phyloP scores from a whole-genome alignment of 257 asterid species.

The Rubia yunnanensis region DNA sequence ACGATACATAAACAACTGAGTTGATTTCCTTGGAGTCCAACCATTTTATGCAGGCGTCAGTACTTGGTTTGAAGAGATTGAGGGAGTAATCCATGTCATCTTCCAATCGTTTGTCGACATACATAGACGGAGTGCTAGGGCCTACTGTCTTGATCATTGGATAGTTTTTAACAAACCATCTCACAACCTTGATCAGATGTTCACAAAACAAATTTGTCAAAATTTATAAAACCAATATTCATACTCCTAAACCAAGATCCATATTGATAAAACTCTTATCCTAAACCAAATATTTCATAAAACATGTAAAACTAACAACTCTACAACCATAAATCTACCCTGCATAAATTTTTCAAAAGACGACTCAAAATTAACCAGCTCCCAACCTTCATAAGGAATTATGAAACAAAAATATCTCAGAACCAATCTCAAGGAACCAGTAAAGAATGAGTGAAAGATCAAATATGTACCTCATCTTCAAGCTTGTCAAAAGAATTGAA shows the following conservation, averaged over 20 bases:
- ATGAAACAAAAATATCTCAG: too few species aligned
- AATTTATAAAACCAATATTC: background rate
- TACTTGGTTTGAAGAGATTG: constrained; percentile 14
- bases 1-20: constrained; percentile 21
- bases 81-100: constrained; percentile 15
- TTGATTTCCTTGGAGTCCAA: constrained; percentile 9
- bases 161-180: constrained; percentile 5
- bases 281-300: too few species aligned
- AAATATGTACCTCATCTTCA: constrained; percentile 33
- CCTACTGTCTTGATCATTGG: constrained; percentile 21
- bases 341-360: too few species aligned
- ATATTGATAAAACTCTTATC: too few species aligned
- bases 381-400: too few species aligned
- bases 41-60: constrained; percentile 15
- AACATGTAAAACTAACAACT: too few species aligned
- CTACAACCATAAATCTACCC: too few species aligned
- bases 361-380: too few species aligned
- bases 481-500: constrained; percentile 54
- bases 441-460: background rate
- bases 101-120: constrained; percentile 11
- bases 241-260: too few species aligned
- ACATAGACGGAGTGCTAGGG: constrained; percentile 19
- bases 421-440: background rate
- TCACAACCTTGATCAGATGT: constrained; percentile 13
- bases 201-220: background rate